These are phyloP conservation scores for Samsoniella hepiali DNA, from an alignment of 2,329 filamentous ascomycete genomes.

Conservation along the genomic window DNA sequence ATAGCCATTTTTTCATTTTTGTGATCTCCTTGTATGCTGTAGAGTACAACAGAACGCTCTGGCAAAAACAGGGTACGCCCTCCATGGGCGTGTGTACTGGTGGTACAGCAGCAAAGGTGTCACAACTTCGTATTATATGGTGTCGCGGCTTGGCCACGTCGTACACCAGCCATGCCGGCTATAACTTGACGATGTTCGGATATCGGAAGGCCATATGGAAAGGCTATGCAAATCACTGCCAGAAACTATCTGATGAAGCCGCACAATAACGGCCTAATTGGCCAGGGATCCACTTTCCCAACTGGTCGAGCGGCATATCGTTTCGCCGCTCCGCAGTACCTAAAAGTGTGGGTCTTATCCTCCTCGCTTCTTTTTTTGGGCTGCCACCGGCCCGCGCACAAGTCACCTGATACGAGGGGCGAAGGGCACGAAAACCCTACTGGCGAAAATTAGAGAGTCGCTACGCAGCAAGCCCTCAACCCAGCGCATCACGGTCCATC, in stretches of 20 bases:
- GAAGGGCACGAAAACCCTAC: slow-evolving; percentile 43
- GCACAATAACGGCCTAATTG: neutral
- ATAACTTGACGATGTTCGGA: neutral
- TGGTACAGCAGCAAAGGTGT: neutral
- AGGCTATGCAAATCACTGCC: slow-evolving; percentile 9
- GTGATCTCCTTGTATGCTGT: neutral
- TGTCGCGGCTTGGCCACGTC: neutral
- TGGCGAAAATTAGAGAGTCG: slow-evolving; percentile 31
- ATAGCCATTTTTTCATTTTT: neutral
- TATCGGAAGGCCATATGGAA: neutral
- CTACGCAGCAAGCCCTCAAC: slow-evolving; percentile 25
- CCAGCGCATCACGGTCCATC: slow-evolving; percentile 28
- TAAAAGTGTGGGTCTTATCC: neutral
- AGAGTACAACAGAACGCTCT: neutral
- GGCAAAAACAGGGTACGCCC: neutral
- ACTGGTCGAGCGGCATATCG: neutral
- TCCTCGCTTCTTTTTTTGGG: neutral
- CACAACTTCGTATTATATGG: neutral
- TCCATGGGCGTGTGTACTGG: neutral
- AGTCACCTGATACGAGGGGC: slow-evolving; percentile 34
- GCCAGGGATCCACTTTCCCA: neutral
- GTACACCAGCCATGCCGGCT: neutral
- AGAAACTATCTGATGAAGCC: neutral
- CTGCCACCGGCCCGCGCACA: slow-evolving; percentile 7
- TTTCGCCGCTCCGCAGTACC: neutral